These are phyloP conservation scores for Liriodendron chinense DNA, from an alignment of 164 flowering plant genomes.

Conservation along the genomic window DNA sequence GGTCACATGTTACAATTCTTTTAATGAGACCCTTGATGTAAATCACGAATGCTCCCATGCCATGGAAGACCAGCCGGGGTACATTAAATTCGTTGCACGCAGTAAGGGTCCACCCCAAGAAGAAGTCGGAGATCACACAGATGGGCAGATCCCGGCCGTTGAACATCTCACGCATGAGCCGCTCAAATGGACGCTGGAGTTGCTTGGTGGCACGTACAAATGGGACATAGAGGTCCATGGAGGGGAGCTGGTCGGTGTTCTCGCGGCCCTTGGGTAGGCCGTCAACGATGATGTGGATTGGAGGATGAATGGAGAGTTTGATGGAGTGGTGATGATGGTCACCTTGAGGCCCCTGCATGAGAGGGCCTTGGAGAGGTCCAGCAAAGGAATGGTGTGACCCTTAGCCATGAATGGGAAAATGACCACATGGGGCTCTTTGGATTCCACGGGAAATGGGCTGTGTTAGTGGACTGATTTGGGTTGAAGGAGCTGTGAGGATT, in stretches of 20 bases:
- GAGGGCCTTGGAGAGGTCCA: constrained; percentile 32
- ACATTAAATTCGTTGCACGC: constrained; percentile 19
- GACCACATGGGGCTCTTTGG: constrained; percentile 12
- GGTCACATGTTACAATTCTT: too few species aligned
- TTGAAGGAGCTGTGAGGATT: not conserved
- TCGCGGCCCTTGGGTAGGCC: constrained; percentile 29
- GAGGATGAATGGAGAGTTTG: constrained; percentile 21
- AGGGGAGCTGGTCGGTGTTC: constrained; percentile 32
- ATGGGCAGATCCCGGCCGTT: constrained; percentile 20
- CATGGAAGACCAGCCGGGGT: constrained; percentile 38
- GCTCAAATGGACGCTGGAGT: constrained; percentile 25
- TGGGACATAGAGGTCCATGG: constrained; percentile 15
- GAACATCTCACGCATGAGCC: constrained; percentile 13
- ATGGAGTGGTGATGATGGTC: constrained; percentile 37
- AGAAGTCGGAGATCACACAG: constrained; percentile 38
- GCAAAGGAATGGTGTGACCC: constrained; percentile 34
- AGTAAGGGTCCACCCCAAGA: constrained; percentile 31
- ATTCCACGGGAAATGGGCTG: not conserved
- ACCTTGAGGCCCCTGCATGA: constrained; percentile 19
- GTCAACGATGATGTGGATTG: not conserved
- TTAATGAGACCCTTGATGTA: too few species aligned
- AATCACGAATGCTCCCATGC: constrained; percentile 36
- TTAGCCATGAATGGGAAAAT: constrained; percentile 42
- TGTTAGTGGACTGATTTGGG: too few species aligned
- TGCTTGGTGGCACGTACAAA: constrained; percentile 21